These are phyloP conservation scores for Clonostachys rhizophaga DNA, from an alignment of 2,329 filamentous ascomycete species.

Conservation along the genomic window DNA sequence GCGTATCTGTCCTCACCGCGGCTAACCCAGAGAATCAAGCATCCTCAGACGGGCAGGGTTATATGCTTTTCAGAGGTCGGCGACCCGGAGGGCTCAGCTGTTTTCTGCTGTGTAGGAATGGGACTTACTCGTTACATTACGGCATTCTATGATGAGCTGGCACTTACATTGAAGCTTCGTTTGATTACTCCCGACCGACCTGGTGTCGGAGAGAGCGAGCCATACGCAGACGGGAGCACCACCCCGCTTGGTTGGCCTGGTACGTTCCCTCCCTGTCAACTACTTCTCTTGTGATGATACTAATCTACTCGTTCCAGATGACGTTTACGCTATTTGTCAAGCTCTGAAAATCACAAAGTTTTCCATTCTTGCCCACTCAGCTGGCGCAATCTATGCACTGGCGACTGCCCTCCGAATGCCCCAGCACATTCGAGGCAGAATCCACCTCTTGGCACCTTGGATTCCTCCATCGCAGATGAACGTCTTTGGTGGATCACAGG, in stretches of 20 bases:
- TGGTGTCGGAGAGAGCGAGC: constrained; percentile 86
- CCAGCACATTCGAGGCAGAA: constrained; percentile 88
- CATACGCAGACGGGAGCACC: constrained; percentile 74
- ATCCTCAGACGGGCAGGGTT: constrained; percentile 78
- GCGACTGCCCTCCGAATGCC: constrained; percentile 94
- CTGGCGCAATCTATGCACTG: constrained; percentile 95
- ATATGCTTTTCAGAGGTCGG: constrained; percentile 98
- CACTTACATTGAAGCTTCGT: constrained; percentile 79
- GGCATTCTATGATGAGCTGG: constrained; percentile 95
- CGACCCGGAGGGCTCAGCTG: constrained; percentile 83
- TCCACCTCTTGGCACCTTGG: constrained; percentile 93
- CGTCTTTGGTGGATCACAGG: constrained; percentile 68
- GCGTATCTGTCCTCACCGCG: constrained; percentile 79
- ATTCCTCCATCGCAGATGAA: constrained; percentile 94
- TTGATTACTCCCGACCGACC: constrained; percentile 93
- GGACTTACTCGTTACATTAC: constrained; percentile 93
- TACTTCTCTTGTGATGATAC: constrained; percentile 14
- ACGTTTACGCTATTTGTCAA: constrained; percentile 92
- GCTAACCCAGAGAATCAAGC: constrained; percentile 80
- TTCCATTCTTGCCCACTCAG: constrained; percentile 92
- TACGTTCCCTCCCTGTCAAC: constrained; percentile 36
- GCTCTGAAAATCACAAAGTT: constrained; percentile 91
- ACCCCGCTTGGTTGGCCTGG: constrained; percentile 93
- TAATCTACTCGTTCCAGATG: constrained; percentile 36
- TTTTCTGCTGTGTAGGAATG: constrained; percentile 98